Conservation (phyloP, 208 protist genomes). For the Leishmania guyanensis region DNA sequence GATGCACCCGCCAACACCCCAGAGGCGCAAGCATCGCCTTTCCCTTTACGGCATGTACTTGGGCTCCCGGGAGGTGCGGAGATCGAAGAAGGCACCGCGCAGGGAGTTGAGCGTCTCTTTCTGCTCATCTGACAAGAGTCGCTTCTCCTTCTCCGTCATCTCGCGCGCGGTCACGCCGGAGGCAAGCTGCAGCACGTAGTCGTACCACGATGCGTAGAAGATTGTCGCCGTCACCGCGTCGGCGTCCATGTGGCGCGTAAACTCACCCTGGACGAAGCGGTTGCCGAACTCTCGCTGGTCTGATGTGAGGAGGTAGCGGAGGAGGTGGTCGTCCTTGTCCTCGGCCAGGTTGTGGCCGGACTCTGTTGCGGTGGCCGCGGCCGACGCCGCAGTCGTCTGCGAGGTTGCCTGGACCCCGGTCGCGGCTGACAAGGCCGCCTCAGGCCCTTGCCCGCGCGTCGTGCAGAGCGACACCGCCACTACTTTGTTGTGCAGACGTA, state of each 20-base stretch:
- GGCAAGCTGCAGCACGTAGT: constrained; percentile 81
- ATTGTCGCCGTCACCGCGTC: constrained; percentile 56
- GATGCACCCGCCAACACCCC: background rate
- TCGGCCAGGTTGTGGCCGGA: background rate
- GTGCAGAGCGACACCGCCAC: constrained; percentile 59
- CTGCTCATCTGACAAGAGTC: constrained; percentile 75
- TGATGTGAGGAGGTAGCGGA: constrained; percentile 60
- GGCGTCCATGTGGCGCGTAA: constrained; percentile 73
- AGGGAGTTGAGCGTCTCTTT: constrained; percentile 75
- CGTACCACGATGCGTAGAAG: constrained; percentile 89
- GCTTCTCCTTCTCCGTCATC: constrained; percentile 74
- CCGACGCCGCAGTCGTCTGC: background rate
- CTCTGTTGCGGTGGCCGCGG: background rate
- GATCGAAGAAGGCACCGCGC: constrained; percentile 41
- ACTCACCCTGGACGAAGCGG: constrained; percentile 82
- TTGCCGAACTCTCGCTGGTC: constrained; percentile 87
- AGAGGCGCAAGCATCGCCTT: background rate
- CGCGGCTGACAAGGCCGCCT: constrained; percentile 33
- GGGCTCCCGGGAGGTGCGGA: constrained; percentile 34
- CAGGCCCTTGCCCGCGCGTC: constrained; percentile 27
- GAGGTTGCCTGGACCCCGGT: constrained; percentile 28
- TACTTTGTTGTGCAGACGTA: constrained; percentile 78
- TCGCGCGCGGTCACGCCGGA: constrained; percentile 72
- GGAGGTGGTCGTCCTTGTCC: constrained; percentile 40
- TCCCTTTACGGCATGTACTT: constrained; percentile 36